phyloP scores from a whole-genome alignment of 192 early-diverging fungal genomes.

The Linnemannia exigua region DNA sequence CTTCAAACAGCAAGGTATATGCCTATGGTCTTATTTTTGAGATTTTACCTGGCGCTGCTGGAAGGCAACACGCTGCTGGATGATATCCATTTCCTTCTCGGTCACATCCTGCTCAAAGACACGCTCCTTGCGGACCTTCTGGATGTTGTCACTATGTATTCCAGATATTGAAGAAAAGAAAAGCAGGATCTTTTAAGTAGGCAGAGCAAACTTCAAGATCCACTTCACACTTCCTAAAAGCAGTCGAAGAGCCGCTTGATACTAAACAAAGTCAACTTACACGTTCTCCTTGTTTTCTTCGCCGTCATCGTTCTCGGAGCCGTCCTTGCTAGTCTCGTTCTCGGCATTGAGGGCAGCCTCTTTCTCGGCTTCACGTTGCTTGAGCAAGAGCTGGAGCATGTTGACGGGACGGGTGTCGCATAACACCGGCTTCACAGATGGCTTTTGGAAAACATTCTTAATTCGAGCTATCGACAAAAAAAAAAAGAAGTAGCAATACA shows the following conservation, averaged over 20 bases:
- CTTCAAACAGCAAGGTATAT: neutral
- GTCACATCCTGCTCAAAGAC: constrained; percentile 94
- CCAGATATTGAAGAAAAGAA: neutral
- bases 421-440: constrained; percentile 21
- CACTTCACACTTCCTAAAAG: neutral
- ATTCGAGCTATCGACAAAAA: constrained; percentile 6
- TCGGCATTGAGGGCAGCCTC: constrained; percentile 36
- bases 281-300: constrained; percentile 55
- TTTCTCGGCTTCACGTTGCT: constrained; percentile 36
- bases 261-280: neutral
- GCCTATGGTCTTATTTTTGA: neutral
- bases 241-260: neutral
- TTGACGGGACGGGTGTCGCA: constrained; percentile 39
- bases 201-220: neutral
- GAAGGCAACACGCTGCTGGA: constrained; percentile 90
- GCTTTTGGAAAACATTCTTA: constrained; percentile 33
- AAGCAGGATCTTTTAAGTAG: neutral
- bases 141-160: constrained; percentile 74
- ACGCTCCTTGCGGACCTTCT: constrained; percentile 85
- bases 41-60: constrained; percentile 82
- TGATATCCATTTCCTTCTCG: constrained; percentile 90
- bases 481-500: neutral
- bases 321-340: constrained; percentile 34
- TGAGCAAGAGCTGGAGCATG: constrained; percentile 27
- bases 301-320: constrained; percentile 33